phyloP scores from a whole-genome alignment of 1,284 basidiomycete species.

The Papiliotrema fonsecae region DNA sequence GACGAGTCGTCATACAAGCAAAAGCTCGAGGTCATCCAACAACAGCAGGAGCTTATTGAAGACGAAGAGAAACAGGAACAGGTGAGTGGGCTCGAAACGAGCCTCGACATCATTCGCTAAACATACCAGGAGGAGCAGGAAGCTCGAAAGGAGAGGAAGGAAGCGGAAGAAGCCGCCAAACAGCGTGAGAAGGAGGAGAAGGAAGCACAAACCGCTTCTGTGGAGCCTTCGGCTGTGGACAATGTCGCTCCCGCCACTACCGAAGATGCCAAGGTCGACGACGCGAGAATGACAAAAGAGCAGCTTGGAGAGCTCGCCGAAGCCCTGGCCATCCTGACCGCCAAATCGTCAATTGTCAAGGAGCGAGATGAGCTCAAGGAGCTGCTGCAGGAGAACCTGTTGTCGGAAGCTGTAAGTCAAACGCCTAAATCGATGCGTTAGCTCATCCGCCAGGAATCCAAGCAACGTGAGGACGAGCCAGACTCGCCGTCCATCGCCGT shows the following conservation, averaged over 20 bases:
- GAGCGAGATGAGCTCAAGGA: slow-evolving; percentile 86
- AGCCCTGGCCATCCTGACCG: slow-evolving; percentile 82
- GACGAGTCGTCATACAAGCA: slow-evolving; percentile 95
- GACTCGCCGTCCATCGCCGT: slow-evolving; percentile 53
- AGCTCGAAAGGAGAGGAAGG: slow-evolving; percentile 76
- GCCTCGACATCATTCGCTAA: neutral
- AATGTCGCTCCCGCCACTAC: slow-evolving; percentile 5
- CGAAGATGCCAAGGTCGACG: slow-evolving; percentile 26
- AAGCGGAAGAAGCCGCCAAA: slow-evolving; percentile 51
- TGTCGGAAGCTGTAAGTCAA: slow-evolving; percentile 67
- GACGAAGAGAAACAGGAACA: slow-evolving; percentile 97
- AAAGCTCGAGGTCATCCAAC: slow-evolving; percentile 93
- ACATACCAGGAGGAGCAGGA: slow-evolving; percentile 70
- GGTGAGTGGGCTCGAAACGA: slow-evolving; percentile 19
- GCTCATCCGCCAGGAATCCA: slow-evolving; percentile 40
- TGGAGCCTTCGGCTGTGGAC: slow-evolving; percentile 55
- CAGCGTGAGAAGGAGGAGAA: slow-evolving; percentile 58
- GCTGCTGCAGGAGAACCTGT: slow-evolving; percentile 86
- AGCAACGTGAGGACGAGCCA: slow-evolving; percentile 43
- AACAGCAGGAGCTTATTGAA: slow-evolving; percentile 98
- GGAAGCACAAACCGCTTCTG: slow-evolving; percentile 70
- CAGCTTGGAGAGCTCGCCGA: slow-evolving; percentile 92
- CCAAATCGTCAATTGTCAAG: slow-evolving; percentile 94
- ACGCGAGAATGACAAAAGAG: slow-evolving; percentile 93
- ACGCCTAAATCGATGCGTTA: neutral